Evolutionary conservation across 495 filamentous ascomycete genomes (phyloP).

Genomic region (Penicillium taxi): DNA sequence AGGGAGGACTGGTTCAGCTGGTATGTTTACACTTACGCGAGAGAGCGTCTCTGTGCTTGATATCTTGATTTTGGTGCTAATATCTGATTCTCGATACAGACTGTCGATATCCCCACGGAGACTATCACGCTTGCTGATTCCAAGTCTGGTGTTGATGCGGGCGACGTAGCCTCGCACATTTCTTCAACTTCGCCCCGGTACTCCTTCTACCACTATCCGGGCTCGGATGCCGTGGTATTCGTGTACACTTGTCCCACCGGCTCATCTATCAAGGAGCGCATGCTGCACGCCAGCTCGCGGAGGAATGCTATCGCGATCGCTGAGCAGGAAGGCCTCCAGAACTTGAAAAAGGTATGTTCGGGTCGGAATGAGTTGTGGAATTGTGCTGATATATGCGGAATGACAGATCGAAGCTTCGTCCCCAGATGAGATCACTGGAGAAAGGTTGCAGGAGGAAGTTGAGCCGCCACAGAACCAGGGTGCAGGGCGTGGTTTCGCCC

Average conservation of each 20-base stretch:
- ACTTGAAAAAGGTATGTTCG: conserved; percentile 60
- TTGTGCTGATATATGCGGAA: conserved; percentile 6
- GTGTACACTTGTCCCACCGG: conserved; percentile 85
- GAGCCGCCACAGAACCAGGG: conserved; percentile 55
- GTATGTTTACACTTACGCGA: conserved; percentile 40
- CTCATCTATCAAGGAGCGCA: conserved; percentile 81
- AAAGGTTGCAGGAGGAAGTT: conserved; percentile 65
- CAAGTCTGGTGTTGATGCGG: conserved; percentile 41
- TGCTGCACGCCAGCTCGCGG: conserved; percentile 87
- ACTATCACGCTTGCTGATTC: conserved; percentile 62
- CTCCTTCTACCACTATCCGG: conserved; percentile 73
- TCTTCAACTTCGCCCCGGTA: conserved; percentile 79
- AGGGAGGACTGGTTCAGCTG: conserved; percentile 67
- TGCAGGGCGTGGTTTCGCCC: conserved; percentile 64
- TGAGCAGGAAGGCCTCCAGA: conserved; percentile 58
- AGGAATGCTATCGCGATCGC: conserved; percentile 61
- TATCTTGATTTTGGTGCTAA: conserved; percentile 20
- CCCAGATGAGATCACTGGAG: conserved; percentile 72
- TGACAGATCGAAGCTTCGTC: conserved; percentile 54
- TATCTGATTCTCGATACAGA: conserved; percentile 22
- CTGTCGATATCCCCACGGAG: conserved; percentile 63
- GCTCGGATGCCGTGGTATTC: conserved; percentile 68
- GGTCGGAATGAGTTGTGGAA: not conserved
- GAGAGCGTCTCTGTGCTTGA: not conserved
- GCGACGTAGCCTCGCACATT: conserved; percentile 53